Evolutionary conservation across 2,329 filamentous ascomycete genomes (phyloP), one percentile per base, ranked within the genome.

Genomic region (Xylariales sp.): DNA sequence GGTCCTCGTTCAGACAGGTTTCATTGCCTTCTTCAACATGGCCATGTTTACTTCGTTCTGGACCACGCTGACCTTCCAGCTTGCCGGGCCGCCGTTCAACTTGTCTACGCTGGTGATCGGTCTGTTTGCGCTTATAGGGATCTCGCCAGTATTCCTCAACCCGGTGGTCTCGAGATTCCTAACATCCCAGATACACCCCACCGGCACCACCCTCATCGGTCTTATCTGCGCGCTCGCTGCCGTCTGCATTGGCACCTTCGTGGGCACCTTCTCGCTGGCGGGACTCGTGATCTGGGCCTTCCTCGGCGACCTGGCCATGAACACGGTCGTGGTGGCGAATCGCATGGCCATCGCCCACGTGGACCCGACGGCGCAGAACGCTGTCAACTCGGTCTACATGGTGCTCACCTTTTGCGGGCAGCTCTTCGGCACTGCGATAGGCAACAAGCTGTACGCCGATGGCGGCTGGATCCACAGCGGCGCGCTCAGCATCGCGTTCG

Each of bases 1-100:
- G 0, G 62, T 85, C 1, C 70, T 93, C 0, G 72, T 85, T 0
- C 85, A 91, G 55, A 74, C 80, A 0, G 82, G 81, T 32, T 55
- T 88, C 2, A 74, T 88, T 18, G 72, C 76, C 0, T 82, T 88
- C 52, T 72, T 81, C 45, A 70, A 65, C 21, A 67, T 65, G 35
- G 65, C 65, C 15, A 63, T 70, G 36, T 76, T 75, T 41, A 75
- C 70, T 1, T 67, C 63, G 4, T 76, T 70, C 53, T 76, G 72
- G 72, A 76, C 72, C 0, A 57, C 53, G 0, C 31, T 56, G 28
- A 56, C 55, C 2, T 56, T 57, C 32, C 53, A 57, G 34, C 43
- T 57, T 2, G 45, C 50, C 14, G 49, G 47, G 11, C 45, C 51
- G 4, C 35, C 31, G 2, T 57, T 57, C 40, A 45, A 51, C 24